Base-by-base conservation (phyloP, 2,329 filamentous ascomycete species). In the Fusarium fujikuroi region DNA sequence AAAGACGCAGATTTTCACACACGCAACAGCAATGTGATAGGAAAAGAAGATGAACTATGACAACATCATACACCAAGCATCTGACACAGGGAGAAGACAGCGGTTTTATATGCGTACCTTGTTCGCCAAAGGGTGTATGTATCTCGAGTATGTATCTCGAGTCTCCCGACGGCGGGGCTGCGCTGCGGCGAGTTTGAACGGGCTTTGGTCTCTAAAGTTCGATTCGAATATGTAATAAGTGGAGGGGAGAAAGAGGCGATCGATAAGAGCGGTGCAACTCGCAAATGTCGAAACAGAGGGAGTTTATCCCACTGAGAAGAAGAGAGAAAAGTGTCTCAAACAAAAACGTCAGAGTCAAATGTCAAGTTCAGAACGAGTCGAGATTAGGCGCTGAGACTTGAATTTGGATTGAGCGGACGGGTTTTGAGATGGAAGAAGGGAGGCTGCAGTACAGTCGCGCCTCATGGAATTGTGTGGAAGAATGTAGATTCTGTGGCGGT, bases 381-480 rank as follows among this genome's bases (percentile, higher is more conserved):
- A 76, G 54, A 72, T 72, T 66, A 67, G 68, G 60, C 71, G 65
- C 73, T 75, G 59, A 66, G 65, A 60, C 63, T 54, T 72, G 66
- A 63, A 66, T 75, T 74, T 66, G 19, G 50, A 54, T 54, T 42
- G 69, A 73, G 74, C 66, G 73, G 71, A 75, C 62, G 61, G 70
- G 52, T 76, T 77, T 77, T 78, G 76, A 78, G 79, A 54, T 54
- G 50, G 76, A 76, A 74, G 70, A 70, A 70, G 75, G 75, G 74
- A 75, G 77, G 76, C 77, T 80, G 76, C 77, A 81, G 60, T 59
- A 68, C 63, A 66, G 74, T 68, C 80, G 79, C 81, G 81, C 81
- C 81, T 82, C 82, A 84, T 83, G 82, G 82, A 84, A 84, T 68
- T 79, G 77, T 78, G 80, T 83, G 77, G 82, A 84, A 84, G 81